A percentile compares a stretch with the other conserved stretches of the same genome.
phyloP scores from a whole-genome alignment of 2,329 filamentous ascomycete genomes.

The Claviceps spartinae region DNA sequence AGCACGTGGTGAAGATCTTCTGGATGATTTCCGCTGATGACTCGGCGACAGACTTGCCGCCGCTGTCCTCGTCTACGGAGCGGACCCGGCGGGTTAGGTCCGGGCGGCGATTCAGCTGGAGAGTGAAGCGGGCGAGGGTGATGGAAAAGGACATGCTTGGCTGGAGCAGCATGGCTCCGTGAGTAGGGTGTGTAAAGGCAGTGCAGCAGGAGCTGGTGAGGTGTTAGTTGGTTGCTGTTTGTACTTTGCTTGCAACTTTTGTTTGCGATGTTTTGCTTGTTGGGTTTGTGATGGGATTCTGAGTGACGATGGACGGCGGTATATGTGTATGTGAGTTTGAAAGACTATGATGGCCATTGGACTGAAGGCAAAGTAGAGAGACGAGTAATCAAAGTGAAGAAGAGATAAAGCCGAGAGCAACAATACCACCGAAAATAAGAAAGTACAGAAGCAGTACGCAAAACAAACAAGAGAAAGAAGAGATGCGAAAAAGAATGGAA shows the following conservation, averaged over 20 bases:
- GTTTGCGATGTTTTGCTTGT: too few species aligned
- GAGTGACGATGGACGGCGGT: too few species aligned
- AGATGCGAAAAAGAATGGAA: conserved; percentile 9
- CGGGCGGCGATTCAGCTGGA: conserved; percentile 68
- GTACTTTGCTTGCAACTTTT: too few species aligned
- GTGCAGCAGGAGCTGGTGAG: conserved; percentile 61
- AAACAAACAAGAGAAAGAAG: neutral
- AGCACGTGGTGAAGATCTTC: conserved; percentile 78
- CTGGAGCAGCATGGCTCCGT: conserved; percentile 70
- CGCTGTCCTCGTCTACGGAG: conserved; percentile 45
- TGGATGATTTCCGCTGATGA: conserved; percentile 80
- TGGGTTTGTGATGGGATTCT: too few species aligned
- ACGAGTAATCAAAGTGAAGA: too few species aligned
- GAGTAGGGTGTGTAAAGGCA: conserved; percentile 64
- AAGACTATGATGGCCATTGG: too few species aligned
- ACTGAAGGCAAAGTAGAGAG: too few species aligned
- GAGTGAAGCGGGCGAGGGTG: conserved; percentile 68
- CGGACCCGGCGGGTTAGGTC: conserved; percentile 58
- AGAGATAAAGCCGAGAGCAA: neutral
- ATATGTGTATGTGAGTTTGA: too few species aligned
- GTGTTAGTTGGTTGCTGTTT: neutral
- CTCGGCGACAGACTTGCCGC: conserved; percentile 69
- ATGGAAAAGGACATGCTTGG: conserved; percentile 73
- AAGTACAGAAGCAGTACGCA: neutral
- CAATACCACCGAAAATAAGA: neutral